phyloP scores from a whole-genome alignment of 2,329 filamentous ascomycete genomes.

The Diplodia scrobiculata region DNA sequence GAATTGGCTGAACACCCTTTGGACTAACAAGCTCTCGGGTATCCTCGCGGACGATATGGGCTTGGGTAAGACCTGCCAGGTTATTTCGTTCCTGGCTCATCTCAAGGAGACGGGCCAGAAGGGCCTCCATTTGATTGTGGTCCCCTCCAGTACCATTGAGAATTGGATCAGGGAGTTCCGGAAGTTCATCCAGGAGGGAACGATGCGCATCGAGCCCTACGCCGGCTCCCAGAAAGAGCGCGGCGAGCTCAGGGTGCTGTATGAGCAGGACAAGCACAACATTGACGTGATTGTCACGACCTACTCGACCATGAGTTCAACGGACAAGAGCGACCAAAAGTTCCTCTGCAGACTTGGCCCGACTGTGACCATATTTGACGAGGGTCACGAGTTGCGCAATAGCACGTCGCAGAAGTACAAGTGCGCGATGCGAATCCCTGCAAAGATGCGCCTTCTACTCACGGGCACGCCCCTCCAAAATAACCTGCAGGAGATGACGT shows the following conservation, averaged over 20 bases:
- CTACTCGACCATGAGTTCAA: slow-evolving; percentile 62
- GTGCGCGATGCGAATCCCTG: slow-evolving; percentile 73
- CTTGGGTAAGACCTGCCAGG: slow-evolving; percentile 90
- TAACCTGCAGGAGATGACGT: slow-evolving; percentile 88
- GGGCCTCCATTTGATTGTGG: slow-evolving; percentile 82
- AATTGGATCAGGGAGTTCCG: slow-evolving; percentile 94
- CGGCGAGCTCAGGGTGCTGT: slow-evolving; percentile 59
- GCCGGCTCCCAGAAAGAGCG: slow-evolving; percentile 70
- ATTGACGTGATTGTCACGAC: slow-evolving; percentile 73
- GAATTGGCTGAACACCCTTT: slow-evolving; percentile 89
- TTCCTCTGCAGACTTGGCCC: slow-evolving; percentile 63
- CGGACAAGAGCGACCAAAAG: slow-evolving; percentile 58
- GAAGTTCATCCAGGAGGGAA: slow-evolving; percentile 71
- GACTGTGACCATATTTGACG: slow-evolving; percentile 76
- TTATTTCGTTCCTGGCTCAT: slow-evolving; percentile 87
- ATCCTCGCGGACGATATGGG: slow-evolving; percentile 98
- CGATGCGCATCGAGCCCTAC: slow-evolving; percentile 68
- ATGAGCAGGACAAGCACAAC: slow-evolving; percentile 49
- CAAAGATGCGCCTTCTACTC: slow-evolving; percentile 82
- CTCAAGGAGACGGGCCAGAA: slow-evolving; percentile 68
- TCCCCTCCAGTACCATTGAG: slow-evolving; percentile 89
- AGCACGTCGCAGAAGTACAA: slow-evolving; percentile 78
- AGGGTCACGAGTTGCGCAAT: slow-evolving; percentile 93
- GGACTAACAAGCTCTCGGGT: slow-evolving; percentile 75
- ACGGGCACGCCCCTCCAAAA: slow-evolving; percentile 92